Percentiles rank a stretch among this genome's conserved stretches.
phyloP scores from a whole-genome alignment of 163 green algal genomes.

The Picocystis sp. region DNA sequence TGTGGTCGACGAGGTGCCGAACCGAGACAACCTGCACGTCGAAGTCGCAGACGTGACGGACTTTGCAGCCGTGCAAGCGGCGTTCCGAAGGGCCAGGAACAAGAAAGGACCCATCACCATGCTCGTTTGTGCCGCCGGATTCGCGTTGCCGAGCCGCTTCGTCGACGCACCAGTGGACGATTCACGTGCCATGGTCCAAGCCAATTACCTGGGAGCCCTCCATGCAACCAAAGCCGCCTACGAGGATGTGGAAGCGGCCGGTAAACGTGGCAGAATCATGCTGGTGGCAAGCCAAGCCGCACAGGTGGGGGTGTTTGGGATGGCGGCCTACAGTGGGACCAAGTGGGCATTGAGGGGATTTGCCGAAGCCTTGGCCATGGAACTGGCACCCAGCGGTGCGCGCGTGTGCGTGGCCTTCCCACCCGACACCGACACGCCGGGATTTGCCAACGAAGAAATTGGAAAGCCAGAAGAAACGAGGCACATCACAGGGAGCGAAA shows the following conservation, averaged over 20 bases:
- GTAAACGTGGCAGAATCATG: slow-evolving; percentile 5
- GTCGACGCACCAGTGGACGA: slow-evolving; percentile 29
- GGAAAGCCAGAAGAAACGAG: not conserved
- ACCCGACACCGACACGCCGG: slow-evolving; percentile 69
- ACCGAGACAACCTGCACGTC: slow-evolving; percentile 7
- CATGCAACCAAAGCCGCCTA: slow-evolving; percentile 28
- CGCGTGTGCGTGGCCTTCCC: slow-evolving; percentile 55
- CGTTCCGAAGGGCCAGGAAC: not conserved
- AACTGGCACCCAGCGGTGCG: slow-evolving; percentile 51
- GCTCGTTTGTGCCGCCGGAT: slow-evolving; percentile 10
- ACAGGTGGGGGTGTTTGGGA: slow-evolving; percentile 37
- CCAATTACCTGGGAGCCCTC: slow-evolving; percentile 75
- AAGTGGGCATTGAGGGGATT: slow-evolving; percentile 76
- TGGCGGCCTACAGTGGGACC: slow-evolving; percentile 57
- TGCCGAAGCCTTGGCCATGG: slow-evolving; percentile 57
- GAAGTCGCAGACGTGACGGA: slow-evolving; percentile 7
- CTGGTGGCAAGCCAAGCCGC: slow-evolving; percentile 13
- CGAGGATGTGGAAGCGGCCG: slow-evolving; percentile 13
- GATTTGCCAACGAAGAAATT: slow-evolving; percentile 37
- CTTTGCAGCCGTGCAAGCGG: not conserved
- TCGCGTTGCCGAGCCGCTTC: slow-evolving; percentile 35
- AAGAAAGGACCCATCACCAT: slow-evolving; percentile 2
- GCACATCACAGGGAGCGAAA: no score
- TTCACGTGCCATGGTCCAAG: slow-evolving; percentile 38
- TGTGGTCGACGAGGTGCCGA: slow-evolving; percentile 7